Evolutionary conservation across 768 basidiomycete species (phyloP), one percentile per base, ranked within the genome.

Genomic region (Suillus lakei): DNA sequence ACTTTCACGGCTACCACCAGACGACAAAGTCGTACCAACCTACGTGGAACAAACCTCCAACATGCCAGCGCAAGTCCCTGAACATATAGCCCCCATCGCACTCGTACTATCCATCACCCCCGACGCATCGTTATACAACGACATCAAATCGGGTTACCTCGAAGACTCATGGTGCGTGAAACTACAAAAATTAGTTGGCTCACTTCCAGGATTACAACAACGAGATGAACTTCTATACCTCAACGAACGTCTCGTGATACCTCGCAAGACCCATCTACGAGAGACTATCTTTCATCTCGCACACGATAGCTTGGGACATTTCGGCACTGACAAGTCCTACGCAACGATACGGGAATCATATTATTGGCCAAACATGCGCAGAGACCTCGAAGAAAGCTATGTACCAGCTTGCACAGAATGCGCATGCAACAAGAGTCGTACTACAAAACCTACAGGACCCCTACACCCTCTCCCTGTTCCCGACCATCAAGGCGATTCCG

Each of bases 381-480:
- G 8, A 0, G 9, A 44, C 21, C 9, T 44, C 0, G 21, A 44
- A 10, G 43, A 43, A 9, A 43, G 21, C 3, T 43, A 76, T 43
- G 75, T 82, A 0, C 68, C 74, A 61, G 73, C 51, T 69, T 76
- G 2, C 48, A 0, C 71, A 64, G 0, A 68, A 74, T 46, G 77
- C 75, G 62, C 78, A 46, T 60, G 69, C 0, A 71, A 76, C 66
- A 78, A 78, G 51, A 39, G 61, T 0, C 39, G 23, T 13, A 71
- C 69, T 0, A 36, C 64, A 9, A 64, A 60, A 50, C 66, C 69
- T 44, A 1, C 69, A 5, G 67, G 71, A n/a, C 68, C 73, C 1
- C 62, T 70, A 6, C 64, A 65, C 28, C 72, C 69, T 0, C 65
- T 76, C 0, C 68, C 74, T 0, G 60, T 75, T 0, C 73, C 71